Percentiles rank a stretch among this genome's conserved stretches.
Conservation (phyloP, 1,284 basidiomycete species). For the Lignosus rhinocerotis region DNA sequence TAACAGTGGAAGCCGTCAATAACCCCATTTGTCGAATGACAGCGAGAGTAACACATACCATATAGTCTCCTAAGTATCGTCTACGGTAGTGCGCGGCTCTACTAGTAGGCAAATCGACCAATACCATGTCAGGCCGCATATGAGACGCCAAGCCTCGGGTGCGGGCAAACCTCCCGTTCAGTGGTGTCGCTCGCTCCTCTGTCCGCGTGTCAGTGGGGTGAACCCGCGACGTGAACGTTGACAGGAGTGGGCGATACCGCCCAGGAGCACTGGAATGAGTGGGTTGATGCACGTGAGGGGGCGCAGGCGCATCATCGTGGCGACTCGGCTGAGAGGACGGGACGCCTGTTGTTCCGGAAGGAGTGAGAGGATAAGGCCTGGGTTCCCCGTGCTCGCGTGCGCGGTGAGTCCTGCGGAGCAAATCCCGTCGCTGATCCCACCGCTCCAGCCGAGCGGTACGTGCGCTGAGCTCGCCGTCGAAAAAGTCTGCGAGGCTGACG, state of each 20-base stretch:
- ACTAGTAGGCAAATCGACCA: conserved; percentile 13
- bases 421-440: conserved; percentile 6
- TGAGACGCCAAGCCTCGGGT: conserved; percentile 18
- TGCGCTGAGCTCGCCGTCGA: background rate
- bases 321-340: too few relatives aligned
- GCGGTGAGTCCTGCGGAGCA: background rate
- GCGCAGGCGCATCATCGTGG: background rate
- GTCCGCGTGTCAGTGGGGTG: background rate
- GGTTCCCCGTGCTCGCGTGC: too few relatives aligned
- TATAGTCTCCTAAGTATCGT: conserved; percentile 55
- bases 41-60: conserved; percentile 43
- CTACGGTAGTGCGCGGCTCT: conserved; percentile 16
- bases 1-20: background rate
- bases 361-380: too few relatives aligned
- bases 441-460: conserved; percentile 1
- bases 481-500: background rate
- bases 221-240: background rate
- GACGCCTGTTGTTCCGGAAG: too few relatives aligned
- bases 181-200: conserved; percentile 7
- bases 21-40: too few relatives aligned
- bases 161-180: conserved; percentile 20
- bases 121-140: conserved; percentile 17
- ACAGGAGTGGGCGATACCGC: background rate
- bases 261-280: background rate
- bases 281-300: background rate